Evolutionary conservation across 2,329 filamentous ascomycete species (phyloP).

Genomic region (Epichloe sp.): DNA sequence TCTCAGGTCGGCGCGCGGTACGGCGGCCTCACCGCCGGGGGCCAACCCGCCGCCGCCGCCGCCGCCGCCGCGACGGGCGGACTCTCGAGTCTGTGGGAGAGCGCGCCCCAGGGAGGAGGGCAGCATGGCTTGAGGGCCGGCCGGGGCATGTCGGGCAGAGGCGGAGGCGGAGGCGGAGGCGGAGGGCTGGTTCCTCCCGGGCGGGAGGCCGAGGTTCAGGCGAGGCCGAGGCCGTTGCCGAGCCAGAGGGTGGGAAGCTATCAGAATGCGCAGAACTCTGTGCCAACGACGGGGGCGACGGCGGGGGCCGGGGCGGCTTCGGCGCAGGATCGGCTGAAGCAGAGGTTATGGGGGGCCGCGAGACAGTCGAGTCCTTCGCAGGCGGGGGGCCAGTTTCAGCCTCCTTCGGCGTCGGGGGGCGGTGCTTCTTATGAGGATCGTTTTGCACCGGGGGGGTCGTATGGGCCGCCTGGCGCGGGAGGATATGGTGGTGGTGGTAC

Average conservation of each 20-base stretch:
- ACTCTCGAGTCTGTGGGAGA: conserved; percentile 48
- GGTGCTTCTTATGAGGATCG: conserved; percentile 30
- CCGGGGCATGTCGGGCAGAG: conserved; percentile 18
- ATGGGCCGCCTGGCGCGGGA: conserved; percentile 26
- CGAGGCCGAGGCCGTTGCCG: conserved; percentile 48
- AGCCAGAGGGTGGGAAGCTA: conserved; percentile 65
- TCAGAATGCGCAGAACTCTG: conserved; percentile 43
- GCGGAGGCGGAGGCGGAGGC: background rate
- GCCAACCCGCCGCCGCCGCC: conserved; percentile 3
- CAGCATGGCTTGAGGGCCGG: conserved; percentile 31
- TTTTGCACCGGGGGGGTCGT: conserved; percentile 31
- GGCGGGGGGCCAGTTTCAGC: conserved; percentile 31
- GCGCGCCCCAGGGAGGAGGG: conserved; percentile 16
- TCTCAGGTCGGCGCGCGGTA: conserved; percentile 40
- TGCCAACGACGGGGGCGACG: too few species aligned
- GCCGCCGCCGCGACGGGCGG: conserved; percentile 11
- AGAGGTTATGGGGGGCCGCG: conserved; percentile 57
- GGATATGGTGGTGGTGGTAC: conserved; percentile 22
- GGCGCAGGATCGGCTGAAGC: conserved; percentile 73
- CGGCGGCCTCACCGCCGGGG: conserved; percentile 26
- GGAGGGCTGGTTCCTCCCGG: background rate
- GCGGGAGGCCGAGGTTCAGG: conserved; percentile 18
- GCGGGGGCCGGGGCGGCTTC: conserved; percentile 30
- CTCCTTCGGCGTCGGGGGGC: conserved; percentile 18
- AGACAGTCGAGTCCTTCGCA: conserved; percentile 42